A percentile compares a stretch with the other conserved stretches of the same genome.
Conservation (phyloP, 768 basidiomycete species). For the Leccinum boreale region DNA sequence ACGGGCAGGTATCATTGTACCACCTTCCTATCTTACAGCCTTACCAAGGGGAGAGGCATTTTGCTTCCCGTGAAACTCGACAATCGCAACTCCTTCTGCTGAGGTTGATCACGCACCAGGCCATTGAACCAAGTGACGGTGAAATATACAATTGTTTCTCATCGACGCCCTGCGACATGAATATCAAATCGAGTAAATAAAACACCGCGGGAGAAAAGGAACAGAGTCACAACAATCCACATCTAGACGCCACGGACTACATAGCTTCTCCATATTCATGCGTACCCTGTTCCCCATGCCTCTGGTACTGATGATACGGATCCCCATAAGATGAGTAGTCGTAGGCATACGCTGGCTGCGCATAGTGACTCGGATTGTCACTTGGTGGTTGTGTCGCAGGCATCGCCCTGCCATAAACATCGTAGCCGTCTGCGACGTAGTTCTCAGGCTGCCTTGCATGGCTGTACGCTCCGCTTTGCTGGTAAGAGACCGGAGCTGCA, state of each 20-base stretch:
- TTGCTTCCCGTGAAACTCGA: neutral
- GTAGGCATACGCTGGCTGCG: conserved; percentile 22
- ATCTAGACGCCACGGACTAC: conserved; percentile 20
- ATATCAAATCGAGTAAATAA: conserved; percentile 26
- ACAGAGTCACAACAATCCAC: conserved; percentile 15
- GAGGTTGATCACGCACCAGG: neutral
- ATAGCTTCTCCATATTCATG: conserved; percentile 33
- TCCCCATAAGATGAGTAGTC: conserved; percentile 30
- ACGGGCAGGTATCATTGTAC: neutral
- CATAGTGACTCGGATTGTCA: conserved; percentile 32
- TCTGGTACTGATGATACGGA: conserved; percentile 27
- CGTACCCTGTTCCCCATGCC: conserved; percentile 27
- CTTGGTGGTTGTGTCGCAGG: conserved; percentile 32
- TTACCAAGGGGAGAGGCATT: neutral
- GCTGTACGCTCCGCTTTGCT: conserved; percentile 24
- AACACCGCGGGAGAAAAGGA: conserved; percentile 20
- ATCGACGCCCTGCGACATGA: neutral
- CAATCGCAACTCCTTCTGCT: neutral
- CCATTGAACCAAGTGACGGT: neutral
- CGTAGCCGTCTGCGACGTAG: conserved; percentile 45
- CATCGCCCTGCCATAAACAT: conserved; percentile 50
- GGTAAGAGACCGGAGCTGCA: conserved; percentile 58
- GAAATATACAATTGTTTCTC: conserved; percentile 2
- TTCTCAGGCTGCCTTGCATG: conserved; percentile 22
- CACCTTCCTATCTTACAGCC: neutral